Percentiles rank a stretch among this genome's conserved stretches.
Evolutionary conservation across 2,329 filamentous ascomycete genomes (phyloP).

Genomic region (Paracorniculantispora psalliotae): DNA sequence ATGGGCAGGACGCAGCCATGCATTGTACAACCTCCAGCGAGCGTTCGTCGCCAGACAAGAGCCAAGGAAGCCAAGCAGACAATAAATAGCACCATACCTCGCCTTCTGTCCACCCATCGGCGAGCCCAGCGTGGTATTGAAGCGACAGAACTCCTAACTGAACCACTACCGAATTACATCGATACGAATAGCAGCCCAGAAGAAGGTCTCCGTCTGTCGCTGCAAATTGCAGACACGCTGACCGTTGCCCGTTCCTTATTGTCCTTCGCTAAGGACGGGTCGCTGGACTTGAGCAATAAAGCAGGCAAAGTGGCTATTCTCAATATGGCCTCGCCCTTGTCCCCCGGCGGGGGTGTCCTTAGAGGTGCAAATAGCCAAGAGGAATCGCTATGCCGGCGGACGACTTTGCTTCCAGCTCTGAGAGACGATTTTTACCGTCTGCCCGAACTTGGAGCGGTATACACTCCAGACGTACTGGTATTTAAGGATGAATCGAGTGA

Average conservation of each 20-base stretch:
- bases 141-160: constrained; percentile 42
- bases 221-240: constrained; percentile 49
- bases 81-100: constrained; percentile 55
- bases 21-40: not conserved
- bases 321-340: constrained; percentile 60
- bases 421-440: no score
- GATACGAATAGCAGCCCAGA: not conserved
- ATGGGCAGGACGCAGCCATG: not conserved
- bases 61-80: constrained; percentile 54
- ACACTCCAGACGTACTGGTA: no score
- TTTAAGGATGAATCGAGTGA: no score
- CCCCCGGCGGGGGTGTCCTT: constrained; percentile 57
- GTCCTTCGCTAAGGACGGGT: not conserved
- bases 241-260: constrained; percentile 37
- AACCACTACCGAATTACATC: constrained; percentile 20
- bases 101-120: constrained; percentile 46
- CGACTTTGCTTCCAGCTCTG: no score
- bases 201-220: constrained; percentile 32
- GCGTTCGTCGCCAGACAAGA: constrained; percentile 26
- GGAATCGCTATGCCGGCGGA: no score
- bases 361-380: constrained; percentile 55
- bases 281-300: constrained; percentile 14
- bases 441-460: no score
- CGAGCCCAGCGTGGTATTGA: constrained; percentile 52
- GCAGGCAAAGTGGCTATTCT: constrained; percentile 45